A percentile compares a stretch with the other conserved stretches of the same genome.
Evolutionary conservation across 495 filamentous ascomycete genomes (phyloP).

Genomic region (Penicillium waksmanii): DNA sequence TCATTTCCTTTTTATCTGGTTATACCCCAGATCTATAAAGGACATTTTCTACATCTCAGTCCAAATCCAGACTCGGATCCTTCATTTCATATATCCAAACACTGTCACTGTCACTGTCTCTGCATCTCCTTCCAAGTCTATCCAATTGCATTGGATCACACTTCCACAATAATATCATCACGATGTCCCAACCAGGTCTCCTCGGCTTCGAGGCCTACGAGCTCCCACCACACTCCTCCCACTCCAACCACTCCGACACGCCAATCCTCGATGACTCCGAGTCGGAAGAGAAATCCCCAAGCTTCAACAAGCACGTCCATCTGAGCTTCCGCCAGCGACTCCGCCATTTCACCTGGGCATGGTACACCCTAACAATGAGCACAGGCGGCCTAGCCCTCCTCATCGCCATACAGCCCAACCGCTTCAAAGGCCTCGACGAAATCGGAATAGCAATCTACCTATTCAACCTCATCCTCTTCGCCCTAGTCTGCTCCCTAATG

Average conservation of each 20-base stretch:
- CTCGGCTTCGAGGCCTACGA: conserved; percentile 23
- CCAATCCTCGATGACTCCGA: conserved; percentile 29
- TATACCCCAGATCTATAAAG: neutral
- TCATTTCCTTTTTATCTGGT: neutral
- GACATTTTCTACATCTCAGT: neutral
- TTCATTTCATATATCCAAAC: no score
- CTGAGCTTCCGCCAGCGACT: conserved; percentile 51
- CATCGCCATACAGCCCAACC: conserved; percentile 59
- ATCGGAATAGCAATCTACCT: conserved; percentile 66
- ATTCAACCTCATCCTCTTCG: conserved; percentile 63
- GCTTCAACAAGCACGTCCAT: conserved; percentile 16
- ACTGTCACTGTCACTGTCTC: neutral
- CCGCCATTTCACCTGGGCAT: conserved; percentile 74
- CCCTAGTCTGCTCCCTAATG: conserved; percentile 54
- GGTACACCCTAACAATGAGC: conserved; percentile 71
- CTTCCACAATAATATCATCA: conserved; percentile 3
- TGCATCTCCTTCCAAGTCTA: neutral
- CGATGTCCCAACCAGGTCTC: conserved; percentile 20
- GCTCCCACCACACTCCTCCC: conserved; percentile 29
- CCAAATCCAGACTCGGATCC: neutral
- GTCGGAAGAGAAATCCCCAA: conserved; percentile 16
- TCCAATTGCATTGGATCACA: conserved; percentile 3
- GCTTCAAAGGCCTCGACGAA: conserved; percentile 58
- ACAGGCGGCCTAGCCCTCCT: conserved; percentile 67
- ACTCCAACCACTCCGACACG: conserved; percentile 31